These are phyloP conservation scores for Wickerhamomyces canadensis DNA, from an alignment of 805 yeast species.

Conservation along the genomic window DNA sequence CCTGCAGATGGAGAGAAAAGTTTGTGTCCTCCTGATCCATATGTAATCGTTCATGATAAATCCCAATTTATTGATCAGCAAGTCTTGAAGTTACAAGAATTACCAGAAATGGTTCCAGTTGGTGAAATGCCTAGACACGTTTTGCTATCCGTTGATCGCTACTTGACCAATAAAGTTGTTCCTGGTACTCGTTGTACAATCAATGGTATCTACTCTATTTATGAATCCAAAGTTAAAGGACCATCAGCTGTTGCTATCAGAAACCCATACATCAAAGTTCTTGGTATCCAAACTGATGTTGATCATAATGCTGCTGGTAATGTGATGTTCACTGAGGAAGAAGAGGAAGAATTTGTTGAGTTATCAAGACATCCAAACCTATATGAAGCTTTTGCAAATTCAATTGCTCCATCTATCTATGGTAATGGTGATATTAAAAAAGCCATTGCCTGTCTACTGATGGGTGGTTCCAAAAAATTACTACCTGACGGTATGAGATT, in stretches of 20 bases:
- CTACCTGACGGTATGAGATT: constrained; percentile 95
- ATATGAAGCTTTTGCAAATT: constrained; percentile 76
- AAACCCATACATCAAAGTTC: constrained; percentile 81
- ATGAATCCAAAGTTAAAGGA: constrained; percentile 60
- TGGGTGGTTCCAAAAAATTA: constrained; percentile 92
- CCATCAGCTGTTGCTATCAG: constrained; percentile 79
- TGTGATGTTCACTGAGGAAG: constrained; percentile 78
- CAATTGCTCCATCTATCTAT: constrained; percentile 95
- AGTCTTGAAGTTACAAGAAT: constrained; percentile 85
- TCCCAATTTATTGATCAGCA: constrained; percentile 95
- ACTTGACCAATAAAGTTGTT: constrained; percentile 80
- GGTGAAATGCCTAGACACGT: constrained; percentile 99
- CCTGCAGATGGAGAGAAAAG: constrained; percentile 45
- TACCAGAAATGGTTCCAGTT: constrained; percentile 98
- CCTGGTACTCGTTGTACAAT: constrained; percentile 95
- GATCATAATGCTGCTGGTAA: constrained; percentile 58
- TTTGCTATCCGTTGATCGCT: constrained; percentile 80
- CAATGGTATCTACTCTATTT: constrained; percentile 89
- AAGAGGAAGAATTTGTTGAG: constrained; percentile 84
- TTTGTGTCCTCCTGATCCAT: constrained; percentile 88
- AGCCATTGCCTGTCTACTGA: constrained; percentile 83
- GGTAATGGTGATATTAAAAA: constrained; percentile 92
- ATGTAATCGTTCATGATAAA: constrained; percentile 87
- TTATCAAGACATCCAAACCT: constrained; percentile 79
- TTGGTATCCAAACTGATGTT: constrained; percentile 84